Evolutionary conservation across 768 basidiomycete genomes (phyloP).

Genomic region (Mycena rebaudengoi): DNA sequence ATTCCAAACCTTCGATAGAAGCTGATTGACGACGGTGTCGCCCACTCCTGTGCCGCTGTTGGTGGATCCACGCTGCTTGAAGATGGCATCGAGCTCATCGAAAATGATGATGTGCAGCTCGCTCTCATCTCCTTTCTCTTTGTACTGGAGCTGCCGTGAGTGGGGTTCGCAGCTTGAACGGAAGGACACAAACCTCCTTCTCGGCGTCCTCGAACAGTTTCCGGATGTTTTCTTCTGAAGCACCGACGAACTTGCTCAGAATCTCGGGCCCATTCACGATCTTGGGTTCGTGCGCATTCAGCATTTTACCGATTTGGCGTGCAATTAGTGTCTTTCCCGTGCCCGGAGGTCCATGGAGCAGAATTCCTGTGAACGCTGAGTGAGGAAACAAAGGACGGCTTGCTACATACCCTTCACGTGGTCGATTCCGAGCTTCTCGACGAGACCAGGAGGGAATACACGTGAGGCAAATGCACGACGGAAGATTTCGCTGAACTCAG

Average conservation of each 20-base stretch:
- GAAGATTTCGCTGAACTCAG: constrained; percentile 96
- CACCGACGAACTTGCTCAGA: constrained; percentile 96
- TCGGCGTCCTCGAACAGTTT: constrained; percentile 99
- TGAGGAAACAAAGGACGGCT: not conserved
- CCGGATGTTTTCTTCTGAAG: constrained; percentile 96
- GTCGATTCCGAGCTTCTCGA: constrained; percentile 97
- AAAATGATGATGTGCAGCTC: constrained; percentile 99
- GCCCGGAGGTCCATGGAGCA: constrained; percentile 95
- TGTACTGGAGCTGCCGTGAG: constrained; percentile 66
- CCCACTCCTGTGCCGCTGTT: constrained; percentile 94
- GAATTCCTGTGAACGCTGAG: constrained; percentile 51
- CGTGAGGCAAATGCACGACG: constrained; percentile 97
- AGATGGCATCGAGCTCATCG: constrained; percentile 97
- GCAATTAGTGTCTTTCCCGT: constrained; percentile 99
- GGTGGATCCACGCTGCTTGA: constrained; percentile 96
- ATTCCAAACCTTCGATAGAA: constrained; percentile 85
- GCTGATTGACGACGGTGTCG: constrained; percentile 98
- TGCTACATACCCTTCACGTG: constrained; percentile 90
- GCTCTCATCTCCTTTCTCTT: constrained; percentile 96
- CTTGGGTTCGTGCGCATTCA: constrained; percentile 97
- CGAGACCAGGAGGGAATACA: constrained; percentile 96
- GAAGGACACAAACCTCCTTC: constrained; percentile 72
- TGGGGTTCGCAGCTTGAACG: too few relatives aligned
- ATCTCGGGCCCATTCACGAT: constrained; percentile 99
- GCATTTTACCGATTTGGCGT: constrained; percentile 98